A percentile compares a stretch with the other conserved stretches of the same genome.
Conservation (phyloP, 164 flowering plant species). For the Nelumbo lutea region DNA sequence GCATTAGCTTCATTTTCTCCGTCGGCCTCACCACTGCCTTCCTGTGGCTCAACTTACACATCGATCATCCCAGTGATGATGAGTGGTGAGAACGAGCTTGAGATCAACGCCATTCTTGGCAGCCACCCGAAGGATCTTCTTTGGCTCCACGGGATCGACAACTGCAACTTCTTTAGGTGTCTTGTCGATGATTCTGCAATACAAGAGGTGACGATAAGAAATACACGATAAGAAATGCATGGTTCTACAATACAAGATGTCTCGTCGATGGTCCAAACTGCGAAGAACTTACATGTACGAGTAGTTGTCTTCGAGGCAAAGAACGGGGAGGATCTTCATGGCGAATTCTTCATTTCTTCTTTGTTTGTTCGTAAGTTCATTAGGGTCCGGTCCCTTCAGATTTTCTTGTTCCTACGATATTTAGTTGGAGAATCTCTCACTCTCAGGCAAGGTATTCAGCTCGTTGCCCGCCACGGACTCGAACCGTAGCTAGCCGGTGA, state of each 20-base stretch:
- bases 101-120: constrained; percentile 37
- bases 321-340: constrained; percentile 67
- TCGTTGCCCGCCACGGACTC: too few species aligned
- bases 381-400: too few species aligned
- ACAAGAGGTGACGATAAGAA: neutral
- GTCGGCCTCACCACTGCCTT: too few species aligned
- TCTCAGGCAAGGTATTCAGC: too few species aligned
- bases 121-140: constrained; percentile 57
- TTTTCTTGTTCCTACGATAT: too few species aligned
- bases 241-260: too few species aligned
- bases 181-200: constrained; percentile 71
- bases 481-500: too few species aligned
- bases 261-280: neutral
- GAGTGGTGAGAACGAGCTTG: constrained; percentile 86
- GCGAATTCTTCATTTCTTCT: neutral
- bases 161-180: constrained; percentile 69
- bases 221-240: neutral
- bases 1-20: too few species aligned
- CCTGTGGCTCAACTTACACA: too few species aligned
- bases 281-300: constrained; percentile 54
- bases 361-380: neutral
- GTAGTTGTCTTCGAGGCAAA: constrained; percentile 88
- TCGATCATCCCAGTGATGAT: constrained; percentile 73
- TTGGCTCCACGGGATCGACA: constrained; percentile 92
- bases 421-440: too few species aligned